Conservation (phyloP, 768 basidiomycete genomes). For the Boletus reticuloceps region DNA sequence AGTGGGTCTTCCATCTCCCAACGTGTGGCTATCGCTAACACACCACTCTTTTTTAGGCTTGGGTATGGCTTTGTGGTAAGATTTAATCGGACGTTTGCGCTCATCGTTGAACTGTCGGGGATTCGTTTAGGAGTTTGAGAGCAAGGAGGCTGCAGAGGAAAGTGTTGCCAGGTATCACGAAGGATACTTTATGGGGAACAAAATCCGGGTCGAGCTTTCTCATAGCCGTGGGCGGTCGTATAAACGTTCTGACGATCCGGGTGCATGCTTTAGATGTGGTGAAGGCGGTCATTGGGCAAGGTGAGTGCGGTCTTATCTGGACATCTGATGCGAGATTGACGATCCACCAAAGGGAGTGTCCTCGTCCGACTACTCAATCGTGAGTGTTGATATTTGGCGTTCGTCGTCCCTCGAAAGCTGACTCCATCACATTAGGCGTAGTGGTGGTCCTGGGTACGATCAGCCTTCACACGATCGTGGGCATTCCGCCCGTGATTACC, state of each 20-base stretch:
- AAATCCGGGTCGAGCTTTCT: constrained; percentile 84
- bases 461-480: constrained; percentile 57
- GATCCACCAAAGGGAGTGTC: constrained; percentile 61
- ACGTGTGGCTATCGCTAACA: constrained; percentile 10
- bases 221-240: constrained; percentile 80
- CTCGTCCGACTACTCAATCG: constrained; percentile 48
- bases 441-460: constrained; percentile 43
- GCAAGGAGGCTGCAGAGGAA: constrained; percentile 75
- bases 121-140: constrained; percentile 72
- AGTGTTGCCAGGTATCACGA: constrained; percentile 87
- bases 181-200: constrained; percentile 90
- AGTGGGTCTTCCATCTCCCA: constrained; percentile 50
- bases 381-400: constrained; percentile 35
- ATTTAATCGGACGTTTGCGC: background rate
- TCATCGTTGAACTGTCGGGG: background rate
- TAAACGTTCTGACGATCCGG: constrained; percentile 81
- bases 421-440: constrained; percentile 28
- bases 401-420: background rate
- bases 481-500: constrained; percentile 52
- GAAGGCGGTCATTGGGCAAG: constrained; percentile 88
- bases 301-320: constrained; percentile 38
- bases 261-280: constrained; percentile 86
- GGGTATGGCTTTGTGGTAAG: constrained; percentile 91
- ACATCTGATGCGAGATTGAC: background rate
- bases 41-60: constrained; percentile 43